phyloP scores from a whole-genome alignment of 169 alveolate genomes.

The Eimeria acervulina region DNA sequence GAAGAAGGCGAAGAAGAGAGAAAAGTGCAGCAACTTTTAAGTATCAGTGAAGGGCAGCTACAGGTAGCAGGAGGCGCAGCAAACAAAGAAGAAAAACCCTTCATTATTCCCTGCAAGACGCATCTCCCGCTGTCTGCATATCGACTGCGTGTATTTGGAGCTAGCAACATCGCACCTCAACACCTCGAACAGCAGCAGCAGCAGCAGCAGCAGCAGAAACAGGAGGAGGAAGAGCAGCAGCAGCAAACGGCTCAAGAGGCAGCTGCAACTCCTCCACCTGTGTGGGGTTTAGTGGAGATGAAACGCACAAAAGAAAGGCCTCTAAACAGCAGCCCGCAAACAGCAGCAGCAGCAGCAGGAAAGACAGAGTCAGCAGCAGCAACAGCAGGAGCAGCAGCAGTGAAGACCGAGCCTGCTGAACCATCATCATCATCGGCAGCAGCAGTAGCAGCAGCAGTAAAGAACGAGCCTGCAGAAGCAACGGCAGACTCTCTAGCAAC shows the following conservation, averaged over 20 bases:
- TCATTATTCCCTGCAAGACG: neutral
- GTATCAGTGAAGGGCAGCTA: slow-evolving; percentile 10
- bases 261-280: neutral
- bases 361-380: neutral
- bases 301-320: neutral
- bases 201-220: slow-evolving; percentile 26
- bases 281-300: neutral
- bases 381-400: neutral
- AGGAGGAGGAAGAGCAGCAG: slow-evolving; percentile 1
- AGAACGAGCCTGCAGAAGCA: too few species aligned
- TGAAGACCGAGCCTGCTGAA: slow-evolving; percentile 11
- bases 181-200: neutral
- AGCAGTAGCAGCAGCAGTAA: slow-evolving; percentile 28
- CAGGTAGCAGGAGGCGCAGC: slow-evolving; percentile 13
- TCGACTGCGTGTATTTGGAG: neutral
- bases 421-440: neutral
- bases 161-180: neutral
- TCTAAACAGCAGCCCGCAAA: neutral
- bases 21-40: neutral
- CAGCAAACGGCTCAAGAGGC: neutral
- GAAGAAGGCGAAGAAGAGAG: neutral
- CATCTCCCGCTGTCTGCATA: slow-evolving; percentile 32
- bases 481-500: neutral
- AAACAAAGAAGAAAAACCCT: neutral
- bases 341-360: neutral